phyloP scores from a whole-genome alignment of 352 stramenopile genomes.

The Phytophthora niederhauseri region DNA sequence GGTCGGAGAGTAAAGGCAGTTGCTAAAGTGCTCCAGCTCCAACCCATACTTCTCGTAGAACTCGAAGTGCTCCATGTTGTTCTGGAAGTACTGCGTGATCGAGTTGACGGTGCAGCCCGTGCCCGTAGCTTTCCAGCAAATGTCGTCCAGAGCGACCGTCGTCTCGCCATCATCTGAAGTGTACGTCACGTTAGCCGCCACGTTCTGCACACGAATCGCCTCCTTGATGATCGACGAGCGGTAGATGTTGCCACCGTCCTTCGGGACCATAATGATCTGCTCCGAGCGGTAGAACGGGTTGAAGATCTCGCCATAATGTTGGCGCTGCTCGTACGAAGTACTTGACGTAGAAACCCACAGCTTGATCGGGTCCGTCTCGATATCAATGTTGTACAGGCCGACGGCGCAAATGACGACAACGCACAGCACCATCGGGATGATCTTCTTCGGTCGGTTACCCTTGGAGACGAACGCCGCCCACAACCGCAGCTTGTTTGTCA shows the following conservation, averaged over 20 bases:
- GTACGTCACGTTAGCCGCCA: slow-evolving; percentile 47
- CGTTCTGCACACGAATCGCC: slow-evolving; percentile 54
- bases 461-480: slow-evolving; percentile 53
- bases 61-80: slow-evolving; percentile 64
- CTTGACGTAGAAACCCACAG: slow-evolving; percentile 68
- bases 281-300: slow-evolving; percentile 76
- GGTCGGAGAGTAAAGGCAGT: slow-evolving; percentile 61
- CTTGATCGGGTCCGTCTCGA: slow-evolving; percentile 70
- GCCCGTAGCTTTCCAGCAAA: slow-evolving; percentile 73
- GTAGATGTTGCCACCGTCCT: slow-evolving; percentile 64
- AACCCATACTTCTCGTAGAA: slow-evolving; percentile 59
- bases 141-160: slow-evolving; percentile 50
- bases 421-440: slow-evolving; percentile 46
- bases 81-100: slow-evolving; percentile 75
- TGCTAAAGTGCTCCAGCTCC: slow-evolving; percentile 60
- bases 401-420: slow-evolving; percentile 46
- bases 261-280: slow-evolving; percentile 68
- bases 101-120: slow-evolving; percentile 62
- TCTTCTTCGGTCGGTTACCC: slow-evolving; percentile 43
- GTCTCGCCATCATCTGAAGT: slow-evolving; percentile 29
- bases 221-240: slow-evolving; percentile 58
- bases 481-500: slow-evolving; percentile 44
- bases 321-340: slow-evolving; percentile 57
- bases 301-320: slow-evolving; percentile 68
- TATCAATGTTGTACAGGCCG: slow-evolving; percentile 53